Base-by-base conservation (phyloP, 1,139 yeast genomes). In the Lodderomyces beijingensis region DNA sequence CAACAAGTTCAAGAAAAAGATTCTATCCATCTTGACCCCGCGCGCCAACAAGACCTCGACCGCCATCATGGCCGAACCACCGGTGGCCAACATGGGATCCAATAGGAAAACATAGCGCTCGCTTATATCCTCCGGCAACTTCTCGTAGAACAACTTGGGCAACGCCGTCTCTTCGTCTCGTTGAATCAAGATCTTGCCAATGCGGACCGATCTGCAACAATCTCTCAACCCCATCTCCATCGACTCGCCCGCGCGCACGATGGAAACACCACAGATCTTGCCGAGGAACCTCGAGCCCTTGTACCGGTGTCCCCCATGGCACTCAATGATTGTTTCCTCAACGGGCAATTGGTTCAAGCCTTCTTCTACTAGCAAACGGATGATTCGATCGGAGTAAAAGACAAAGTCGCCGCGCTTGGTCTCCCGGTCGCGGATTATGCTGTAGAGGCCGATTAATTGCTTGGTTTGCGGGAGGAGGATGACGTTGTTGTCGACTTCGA, bases 71-170 rank as follows among this genome's bases (percentile, higher is more conserved):
- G 97, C 98, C 42, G 95, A 84, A 33, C 98, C 98, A 41, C 98
- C 98, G 15, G 98, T 91, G 25, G 98, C 98, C 53, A 91, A 73
- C 95, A 91, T 85, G 38, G 98, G 98, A 51, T 91, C 98, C 46
- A 91, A 68, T 51, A 91, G 65, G 53, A 91, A 84, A 15, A 91
- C 97, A 50, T 79, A 91, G 46, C 98, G 73, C 21, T 84, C 84
- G 33, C 81, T 65, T 42, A 91, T 89, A 51, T 91, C 98, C 42
- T 79, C 88, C 16, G 98, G 98, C 44, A 91, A 72, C 58, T 91
- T 91, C 47, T 86, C 96, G 57, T 89, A 91, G 59, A 84, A 91
- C 41, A 83, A 60, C 55, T 81, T 81, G 28, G 93, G 91, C 45
- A 70, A 55, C 11, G 77, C 74, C 38, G 62, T 89, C 61, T 89